Conservation (phyloP, 768 basidiomycete genomes). For the Amanita pseudoporphyria region DNA sequence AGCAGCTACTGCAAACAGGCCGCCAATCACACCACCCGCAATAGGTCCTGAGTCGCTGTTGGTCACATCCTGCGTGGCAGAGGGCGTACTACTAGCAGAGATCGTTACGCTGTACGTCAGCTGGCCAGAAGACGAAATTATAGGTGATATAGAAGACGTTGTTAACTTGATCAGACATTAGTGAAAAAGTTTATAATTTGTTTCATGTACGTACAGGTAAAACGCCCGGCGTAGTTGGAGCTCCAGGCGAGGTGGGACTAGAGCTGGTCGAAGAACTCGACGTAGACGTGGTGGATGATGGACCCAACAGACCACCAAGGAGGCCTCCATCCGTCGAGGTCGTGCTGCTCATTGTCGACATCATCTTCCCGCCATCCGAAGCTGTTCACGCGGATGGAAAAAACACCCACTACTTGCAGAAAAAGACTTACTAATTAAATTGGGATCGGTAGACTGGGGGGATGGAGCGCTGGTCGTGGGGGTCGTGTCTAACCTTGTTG, state of each 20-base stretch:
- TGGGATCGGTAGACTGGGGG: no score
- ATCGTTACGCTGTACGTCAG: not conserved
- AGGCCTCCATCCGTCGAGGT: not conserved
- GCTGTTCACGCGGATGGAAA: not conserved
- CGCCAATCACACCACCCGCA: conserved; percentile 36
- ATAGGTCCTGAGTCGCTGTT: conserved; percentile 20
- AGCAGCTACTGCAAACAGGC: conserved; percentile 30
- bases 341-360: not conserved
- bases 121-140: no score
- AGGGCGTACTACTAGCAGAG: not conserved
- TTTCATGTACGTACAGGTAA: not conserved
- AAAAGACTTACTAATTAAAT: no score
- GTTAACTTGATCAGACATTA: not conserved
- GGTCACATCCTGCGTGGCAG: not conserved
- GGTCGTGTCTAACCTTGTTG: not conserved
- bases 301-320: not conserved
- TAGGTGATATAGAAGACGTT: not conserved
- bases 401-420: no score
- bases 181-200: not conserved
- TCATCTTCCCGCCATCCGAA: not conserved
- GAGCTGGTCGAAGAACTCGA: not conserved
- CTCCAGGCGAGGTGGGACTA: no score
- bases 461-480: not conserved
- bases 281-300: not conserved
- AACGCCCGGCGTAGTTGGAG: no score